Percentiles rank a stretch among this genome's conserved stretches.
These are phyloP conservation scores for Hura crepitans DNA, from an alignment of 441 rosid species.

Conservation along the genomic window DNA sequence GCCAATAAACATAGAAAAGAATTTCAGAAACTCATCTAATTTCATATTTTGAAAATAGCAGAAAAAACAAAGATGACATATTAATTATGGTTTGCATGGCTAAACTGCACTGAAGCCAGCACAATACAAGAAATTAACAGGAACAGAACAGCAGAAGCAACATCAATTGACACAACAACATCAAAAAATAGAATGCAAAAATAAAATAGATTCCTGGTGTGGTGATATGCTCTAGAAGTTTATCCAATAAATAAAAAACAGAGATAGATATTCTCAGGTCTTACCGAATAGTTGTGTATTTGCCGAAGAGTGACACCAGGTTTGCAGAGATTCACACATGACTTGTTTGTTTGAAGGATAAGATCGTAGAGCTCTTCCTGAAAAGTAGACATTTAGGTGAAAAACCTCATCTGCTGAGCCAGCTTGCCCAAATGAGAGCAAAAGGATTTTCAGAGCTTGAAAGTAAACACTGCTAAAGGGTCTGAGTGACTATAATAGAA, in stretches of 20 bases:
- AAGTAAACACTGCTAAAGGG: neutral
- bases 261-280: conserved; percentile 17
- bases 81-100: neutral
- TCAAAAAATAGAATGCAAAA: neutral
- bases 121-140: neutral
- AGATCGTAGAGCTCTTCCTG: conserved; percentile 90
- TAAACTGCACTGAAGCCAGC: neutral
- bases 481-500: neutral
- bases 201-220: neutral
- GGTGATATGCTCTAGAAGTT: neutral
- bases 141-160: neutral
- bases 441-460: conserved; percentile 3
- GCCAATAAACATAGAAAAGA: neutral
- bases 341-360: conserved; percentile 78
- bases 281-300: conserved; percentile 74
- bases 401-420: neutral
- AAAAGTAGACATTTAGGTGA: conserved; percentile 7
- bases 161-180: neutral
- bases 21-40: neutral
- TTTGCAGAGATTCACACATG: conserved; percentile 65
- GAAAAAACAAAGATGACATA: too few relatives aligned
- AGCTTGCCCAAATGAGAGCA: neutral
- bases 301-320: conserved; percentile 73
- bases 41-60: neutral
- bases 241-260: neutral